Base-by-base conservation (phyloP, 495 filamentous ascomycete genomes). In the Cairneyella variabilis region DNA sequence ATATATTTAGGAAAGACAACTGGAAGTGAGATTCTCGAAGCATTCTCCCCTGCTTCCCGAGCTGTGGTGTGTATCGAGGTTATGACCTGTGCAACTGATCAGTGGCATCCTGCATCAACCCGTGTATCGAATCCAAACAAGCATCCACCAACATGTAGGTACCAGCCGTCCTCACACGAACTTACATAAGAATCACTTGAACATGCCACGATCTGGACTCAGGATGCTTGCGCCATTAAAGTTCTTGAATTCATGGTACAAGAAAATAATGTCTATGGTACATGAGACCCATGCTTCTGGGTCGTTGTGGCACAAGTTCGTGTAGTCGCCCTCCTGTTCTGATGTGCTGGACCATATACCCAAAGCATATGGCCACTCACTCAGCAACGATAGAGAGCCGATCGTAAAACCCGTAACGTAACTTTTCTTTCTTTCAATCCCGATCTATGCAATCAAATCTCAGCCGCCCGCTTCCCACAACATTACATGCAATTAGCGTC, bases 361-460 rank as follows among this genome's bases (percentile, higher is more conserved):
- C n/a, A n/a, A n/a, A n/a, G n/a, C n/a, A n/a, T 26, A 47, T 47
- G 52, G 36, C 28, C 23, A 43, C 30, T 25, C 51, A 48, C 51
- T 45, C n/a, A n/a, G n/a, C n/a, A n/a, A n/a, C n/a, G 28, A 32
- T 49, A 57, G 34, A 26, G 32, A 41, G 18, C 10, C n/a, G 18
- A 32, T 25, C 30, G 47, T 53, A 59, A 54, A 48, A 54, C 54
- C 57, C 57, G 18, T 45, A 28, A 52, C n/a, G n/a, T n/a, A n/a
- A n/a, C n/a, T n/a, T n/a, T n/a, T n/a, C n/a, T n/a, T n/a, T n/a
- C n/a, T n/a, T n/a, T n/a, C n/a, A n/a, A n/a, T n/a, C n/a, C n/a
- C n/a, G n/a, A 47, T 58, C 57, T 57, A 58, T 63, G 60, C n/a
- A n/a, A n/a, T n/a, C 60, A 57, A 54, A 57, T 55, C 53, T 59